These are phyloP conservation scores for Coemansia sp. DNA, from an alignment of 192 early-diverging fungal species.

Conservation along the genomic window DNA sequence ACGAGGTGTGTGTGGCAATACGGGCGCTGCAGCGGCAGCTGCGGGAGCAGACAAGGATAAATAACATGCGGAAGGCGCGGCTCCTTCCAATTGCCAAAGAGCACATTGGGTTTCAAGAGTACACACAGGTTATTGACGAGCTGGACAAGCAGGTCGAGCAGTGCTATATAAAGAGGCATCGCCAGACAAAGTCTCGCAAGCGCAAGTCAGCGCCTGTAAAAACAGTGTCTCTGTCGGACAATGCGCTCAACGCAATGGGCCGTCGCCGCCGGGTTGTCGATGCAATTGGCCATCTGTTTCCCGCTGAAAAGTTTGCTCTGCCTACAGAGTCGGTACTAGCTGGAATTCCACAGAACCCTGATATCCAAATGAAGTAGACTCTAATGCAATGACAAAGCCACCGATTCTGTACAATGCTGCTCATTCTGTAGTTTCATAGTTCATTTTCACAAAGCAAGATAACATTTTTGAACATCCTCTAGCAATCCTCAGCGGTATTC, in stretches of 20 bases:
- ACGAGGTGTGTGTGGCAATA: constrained; percentile 72
- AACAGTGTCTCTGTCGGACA: constrained; percentile 66
- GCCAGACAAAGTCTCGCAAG: constrained; percentile 71
- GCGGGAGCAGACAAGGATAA: constrained; percentile 65
- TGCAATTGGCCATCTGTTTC: constrained; percentile 60
- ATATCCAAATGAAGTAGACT: constrained; percentile 23
- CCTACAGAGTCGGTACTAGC: constrained; percentile 39
- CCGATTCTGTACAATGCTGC: neutral
- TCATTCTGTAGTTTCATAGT: neutral
- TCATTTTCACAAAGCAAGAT: neutral
- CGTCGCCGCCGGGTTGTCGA: constrained; percentile 67
- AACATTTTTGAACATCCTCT: neutral
- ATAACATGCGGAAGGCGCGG: constrained; percentile 63
- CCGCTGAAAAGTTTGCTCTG: constrained; percentile 48
- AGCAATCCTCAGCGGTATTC: neutral
- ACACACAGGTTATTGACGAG: constrained; percentile 80
- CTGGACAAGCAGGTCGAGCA: constrained; percentile 88
- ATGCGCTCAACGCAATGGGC: constrained; percentile 64
- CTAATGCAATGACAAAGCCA: neutral
- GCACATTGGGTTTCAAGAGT: constrained; percentile 84
- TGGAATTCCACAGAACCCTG: constrained; percentile 38
- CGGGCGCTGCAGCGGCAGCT: constrained; percentile 69
- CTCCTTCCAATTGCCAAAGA: constrained; percentile 68
- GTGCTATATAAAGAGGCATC: constrained; percentile 80
- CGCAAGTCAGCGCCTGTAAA: constrained; percentile 59